Conservation (phyloP, 768 basidiomycete species). For the Cantharellus cinnabarinus region DNA sequence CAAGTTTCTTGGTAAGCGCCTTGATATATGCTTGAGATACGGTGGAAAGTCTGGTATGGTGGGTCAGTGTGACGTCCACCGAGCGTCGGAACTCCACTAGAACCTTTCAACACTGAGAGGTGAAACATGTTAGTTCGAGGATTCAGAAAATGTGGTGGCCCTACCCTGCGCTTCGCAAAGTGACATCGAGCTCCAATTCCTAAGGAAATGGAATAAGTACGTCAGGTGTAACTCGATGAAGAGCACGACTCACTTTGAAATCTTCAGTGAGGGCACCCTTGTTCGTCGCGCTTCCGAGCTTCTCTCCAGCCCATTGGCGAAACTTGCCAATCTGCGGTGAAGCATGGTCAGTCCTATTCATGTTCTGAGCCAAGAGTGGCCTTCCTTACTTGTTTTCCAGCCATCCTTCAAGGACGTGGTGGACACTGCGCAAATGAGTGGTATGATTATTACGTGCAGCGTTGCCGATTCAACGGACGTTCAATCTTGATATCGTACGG, state of each 20-base stretch:
- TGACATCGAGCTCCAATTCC: constrained; percentile 68
- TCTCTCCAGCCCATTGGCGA: constrained; percentile 70
- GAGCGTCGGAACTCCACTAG: not conserved
- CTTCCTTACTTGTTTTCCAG: no score
- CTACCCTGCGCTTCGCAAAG: constrained; percentile 41
- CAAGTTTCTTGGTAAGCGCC: constrained; percentile 54
- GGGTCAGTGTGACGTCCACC: not conserved
- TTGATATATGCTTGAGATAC: constrained; percentile 56
- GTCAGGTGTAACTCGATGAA: not conserved
- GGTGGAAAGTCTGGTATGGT: constrained; percentile 33
- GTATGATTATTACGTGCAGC: no score
- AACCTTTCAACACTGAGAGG: constrained; percentile 1
- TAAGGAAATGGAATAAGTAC: not conserved
- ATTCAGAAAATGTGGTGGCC: constrained; percentile 39
- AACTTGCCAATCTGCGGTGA: constrained; percentile 8
- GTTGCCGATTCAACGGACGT: no score
- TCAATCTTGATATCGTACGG: no score
- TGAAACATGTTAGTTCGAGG: not conserved
- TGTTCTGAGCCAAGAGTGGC: no score
- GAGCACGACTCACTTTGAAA: constrained; percentile 22
- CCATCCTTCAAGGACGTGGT: no score
- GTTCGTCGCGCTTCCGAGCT: constrained; percentile 42
- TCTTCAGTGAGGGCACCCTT: constrained; percentile 63
- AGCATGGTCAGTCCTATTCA: not conserved
- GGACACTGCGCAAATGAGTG: no score